Evolutionary conservation across 257 asterid species (phyloP), one percentile per base, ranked within the genome.

Genomic region (Parsonsia alboflavescens): DNA sequence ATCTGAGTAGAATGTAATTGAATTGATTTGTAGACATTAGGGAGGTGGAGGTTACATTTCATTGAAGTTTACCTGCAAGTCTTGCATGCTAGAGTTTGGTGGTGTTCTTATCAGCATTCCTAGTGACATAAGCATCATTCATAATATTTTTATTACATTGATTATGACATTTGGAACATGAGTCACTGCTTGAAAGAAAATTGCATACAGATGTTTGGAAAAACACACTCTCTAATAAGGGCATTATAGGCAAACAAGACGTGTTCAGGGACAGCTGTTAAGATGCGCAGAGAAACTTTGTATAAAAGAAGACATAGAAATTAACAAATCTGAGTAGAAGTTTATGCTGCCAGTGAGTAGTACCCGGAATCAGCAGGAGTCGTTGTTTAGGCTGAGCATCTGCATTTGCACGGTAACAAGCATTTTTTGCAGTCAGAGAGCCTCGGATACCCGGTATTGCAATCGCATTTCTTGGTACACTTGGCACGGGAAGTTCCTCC

Each of bases 391-490:
- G 72, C 72, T 13, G 84, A 72, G 59, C 97, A 93, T 36, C 84
- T 85, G 74, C 96, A 93, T 71, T 87, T 88, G 86, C 97, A 93
- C 49, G 72, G 80, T 1, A 81, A 74, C 82, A 91, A 65, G 77
- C 97, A 93, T 52, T 85, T 88, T 76, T 87, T 88, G 84, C 98
- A 93, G 49, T 91, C 96, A 3, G 79, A 58, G 19, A 86, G 75
- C 75, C 85, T 79, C 0, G 96, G 97, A 42, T 88, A 93, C 0
- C 82, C 86, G 5, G 82, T 85, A 46, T 73, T 76, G 75, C 97
- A 89, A 49, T 91, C 96, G 52, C 98, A 91, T 80, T 84, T 91
- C 84, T 89, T 88, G 62, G 44, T 61, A 48, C 98, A 93, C 13
- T 72, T 83, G 68, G 85, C 22, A 2, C 86, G 88, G 0, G 88